These are phyloP conservation scores for Botryotinia calthae DNA, from an alignment of 2,329 filamentous ascomycete species.

Conservation along the genomic window DNA sequence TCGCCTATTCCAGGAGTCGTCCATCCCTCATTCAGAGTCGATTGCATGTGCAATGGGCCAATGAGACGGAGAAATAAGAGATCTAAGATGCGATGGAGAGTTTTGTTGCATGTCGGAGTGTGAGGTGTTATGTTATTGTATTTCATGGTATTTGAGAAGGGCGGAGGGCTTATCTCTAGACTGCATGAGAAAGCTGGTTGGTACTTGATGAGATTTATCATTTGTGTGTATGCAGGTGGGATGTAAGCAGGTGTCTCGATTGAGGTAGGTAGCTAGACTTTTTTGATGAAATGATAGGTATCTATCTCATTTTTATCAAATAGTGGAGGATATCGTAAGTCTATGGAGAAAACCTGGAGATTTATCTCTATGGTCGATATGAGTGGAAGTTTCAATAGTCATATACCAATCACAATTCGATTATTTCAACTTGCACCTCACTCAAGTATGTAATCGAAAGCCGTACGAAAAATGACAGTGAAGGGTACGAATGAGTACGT, in stretches of 20 bases:
- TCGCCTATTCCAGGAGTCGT: conserved; percentile 13
- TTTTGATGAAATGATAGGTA: background rate
- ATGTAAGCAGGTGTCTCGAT: background rate
- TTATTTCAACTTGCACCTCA: background rate
- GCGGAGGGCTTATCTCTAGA: background rate
- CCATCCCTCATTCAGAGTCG: background rate
- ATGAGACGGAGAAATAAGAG: background rate
- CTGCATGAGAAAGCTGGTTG: background rate
- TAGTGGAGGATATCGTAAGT: background rate
- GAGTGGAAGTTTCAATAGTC: background rate
- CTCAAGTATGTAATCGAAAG: background rate
- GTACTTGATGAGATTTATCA: background rate
- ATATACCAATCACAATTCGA: background rate
- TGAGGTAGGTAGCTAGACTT: too few relatives aligned
- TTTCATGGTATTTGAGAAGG: background rate
- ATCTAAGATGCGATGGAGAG: background rate
- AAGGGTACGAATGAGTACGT: background rate
- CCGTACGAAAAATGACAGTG: too few relatives aligned
- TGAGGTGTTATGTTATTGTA: conserved; percentile 18
- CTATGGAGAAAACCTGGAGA: background rate
- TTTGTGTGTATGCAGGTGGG: background rate
- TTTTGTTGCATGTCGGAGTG: conserved; percentile 15
- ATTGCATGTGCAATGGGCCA: background rate
- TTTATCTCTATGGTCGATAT: background rate
- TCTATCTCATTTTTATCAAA: background rate